These are phyloP conservation scores for Pholiota adiposa DNA, from an alignment of 1,284 basidiomycete species.

Conservation along the genomic window DNA sequence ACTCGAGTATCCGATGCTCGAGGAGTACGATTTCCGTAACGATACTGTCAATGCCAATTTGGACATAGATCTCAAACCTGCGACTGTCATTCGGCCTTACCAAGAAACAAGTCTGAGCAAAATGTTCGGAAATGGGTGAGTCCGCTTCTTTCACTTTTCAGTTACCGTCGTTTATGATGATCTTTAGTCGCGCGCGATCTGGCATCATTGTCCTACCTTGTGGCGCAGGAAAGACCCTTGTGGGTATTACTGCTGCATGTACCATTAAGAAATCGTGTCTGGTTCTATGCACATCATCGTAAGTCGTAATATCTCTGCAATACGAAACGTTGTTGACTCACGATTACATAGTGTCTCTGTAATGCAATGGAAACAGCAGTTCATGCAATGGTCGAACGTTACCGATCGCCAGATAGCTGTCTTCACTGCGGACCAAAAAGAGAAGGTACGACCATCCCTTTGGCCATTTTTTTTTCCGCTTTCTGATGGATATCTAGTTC, in stretches of 20 bases:
- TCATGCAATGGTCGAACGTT: slow-evolving; percentile 97
- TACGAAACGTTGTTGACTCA: slow-evolving; percentile 10
- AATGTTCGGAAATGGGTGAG: slow-evolving; percentile 97
- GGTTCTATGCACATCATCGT: slow-evolving; percentile 98
- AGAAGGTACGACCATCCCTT: slow-evolving; percentile 65
- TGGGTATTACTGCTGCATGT: slow-evolving; percentile 98
- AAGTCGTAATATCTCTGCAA: slow-evolving; percentile 37
- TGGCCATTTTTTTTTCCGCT: not conserved
- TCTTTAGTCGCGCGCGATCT: slow-evolving; percentile 85
- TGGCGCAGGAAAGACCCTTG: slow-evolving; percentile 98
- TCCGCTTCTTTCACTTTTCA: slow-evolving; percentile 7
- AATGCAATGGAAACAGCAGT: slow-evolving; percentile 98
- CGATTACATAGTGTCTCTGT: slow-evolving; percentile 79
- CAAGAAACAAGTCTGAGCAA: slow-evolving; percentile 97
- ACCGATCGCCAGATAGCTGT: slow-evolving; percentile 94
- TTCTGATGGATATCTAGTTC: slow-evolving; percentile 58
- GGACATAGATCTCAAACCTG: slow-evolving; percentile 96
- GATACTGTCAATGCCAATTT: slow-evolving; percentile 94
- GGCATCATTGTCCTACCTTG: slow-evolving; percentile 99
- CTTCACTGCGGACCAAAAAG: slow-evolving; percentile 96
- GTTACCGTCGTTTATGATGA: not conserved
- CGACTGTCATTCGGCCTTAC: slow-evolving; percentile 94
- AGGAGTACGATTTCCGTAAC: slow-evolving; percentile 98
- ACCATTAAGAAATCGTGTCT: slow-evolving; percentile 99
- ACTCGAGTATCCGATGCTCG: slow-evolving; percentile 94